phyloP scores from a whole-genome alignment of 352 stramenopile species.

The Phytophthora nicotianae region DNA sequence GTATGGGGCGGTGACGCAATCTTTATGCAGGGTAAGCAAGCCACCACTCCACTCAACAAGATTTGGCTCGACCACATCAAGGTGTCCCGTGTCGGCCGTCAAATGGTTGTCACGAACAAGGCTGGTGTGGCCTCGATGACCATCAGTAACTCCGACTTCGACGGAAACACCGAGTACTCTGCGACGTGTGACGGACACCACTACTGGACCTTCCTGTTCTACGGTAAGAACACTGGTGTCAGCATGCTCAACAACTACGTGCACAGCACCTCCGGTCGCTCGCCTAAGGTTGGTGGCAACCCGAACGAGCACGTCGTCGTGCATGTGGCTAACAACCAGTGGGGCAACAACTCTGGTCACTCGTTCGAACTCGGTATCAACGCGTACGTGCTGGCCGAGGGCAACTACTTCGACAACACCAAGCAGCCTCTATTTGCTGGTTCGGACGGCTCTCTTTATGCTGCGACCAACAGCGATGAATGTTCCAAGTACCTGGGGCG shows the following conservation, averaged over 20 bases:
- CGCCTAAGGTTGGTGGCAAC: constrained; percentile 34
- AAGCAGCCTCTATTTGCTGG: constrained; percentile 21
- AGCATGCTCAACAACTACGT: constrained; percentile 47
- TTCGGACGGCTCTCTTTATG: constrained; percentile 22
- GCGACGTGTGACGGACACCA: constrained; percentile 51
- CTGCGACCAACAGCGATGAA: constrained; percentile 7
- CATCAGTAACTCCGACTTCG: constrained; percentile 44
- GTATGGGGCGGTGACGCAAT: constrained; percentile 48
- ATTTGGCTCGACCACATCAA: constrained; percentile 52
- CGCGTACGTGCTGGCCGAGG: constrained; percentile 26
- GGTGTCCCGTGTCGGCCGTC: constrained; percentile 32
- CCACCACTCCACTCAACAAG: constrained; percentile 21
- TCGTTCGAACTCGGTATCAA: not conserved
- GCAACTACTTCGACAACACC: constrained; percentile 49
- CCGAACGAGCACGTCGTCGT: constrained; percentile 4
- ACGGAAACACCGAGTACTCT: constrained; percentile 37
- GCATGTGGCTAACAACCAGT: not conserved
- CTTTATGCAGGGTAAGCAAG: constrained; percentile 35
- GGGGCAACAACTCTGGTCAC: constrained; percentile 38
- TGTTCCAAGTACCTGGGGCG: constrained; percentile 27
- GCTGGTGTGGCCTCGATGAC: constrained; percentile 41
- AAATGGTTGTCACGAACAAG: constrained; percentile 48
- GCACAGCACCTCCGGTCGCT: constrained; percentile 38
- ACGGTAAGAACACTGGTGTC: constrained; percentile 42
- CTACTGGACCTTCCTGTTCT: constrained; percentile 58